Percentiles rank a stretch among this genome's conserved stretches.
Evolutionary conservation across 371 early-diverging fungal genomes (phyloP).

Genomic region (Saksenaea oblongispora): DNA sequence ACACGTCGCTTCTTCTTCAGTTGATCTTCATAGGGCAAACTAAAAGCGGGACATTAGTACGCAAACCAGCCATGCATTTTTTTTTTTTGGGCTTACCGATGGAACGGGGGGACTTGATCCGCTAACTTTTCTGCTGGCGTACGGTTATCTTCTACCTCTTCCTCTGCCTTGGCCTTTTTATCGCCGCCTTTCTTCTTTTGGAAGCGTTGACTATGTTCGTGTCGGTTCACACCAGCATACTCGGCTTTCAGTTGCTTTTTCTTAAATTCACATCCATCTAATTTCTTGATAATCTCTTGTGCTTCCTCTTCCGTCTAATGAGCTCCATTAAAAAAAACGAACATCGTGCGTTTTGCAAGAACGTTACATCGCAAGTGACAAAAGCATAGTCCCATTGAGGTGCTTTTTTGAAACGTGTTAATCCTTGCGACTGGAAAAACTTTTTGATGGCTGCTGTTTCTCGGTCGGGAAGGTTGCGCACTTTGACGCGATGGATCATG

Average conservation of each 20-base stretch:
- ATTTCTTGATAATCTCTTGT: conserved; percentile 27
- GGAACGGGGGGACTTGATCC: conserved; percentile 76
- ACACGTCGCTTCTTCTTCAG: conserved; percentile 35
- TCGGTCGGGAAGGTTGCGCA: conserved; percentile 30
- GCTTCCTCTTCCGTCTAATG: conserved; percentile 50
- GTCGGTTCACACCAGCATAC: conserved; percentile 20
- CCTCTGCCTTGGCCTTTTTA: conserved; percentile 3
- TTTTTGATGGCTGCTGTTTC: conserved; percentile 28
- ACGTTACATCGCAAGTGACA: conserved; percentile 41
- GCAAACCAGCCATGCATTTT: no score
- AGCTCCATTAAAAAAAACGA: not conserved
- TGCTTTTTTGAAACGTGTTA: conserved; percentile 43
- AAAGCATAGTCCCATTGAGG: conserved; percentile 46
- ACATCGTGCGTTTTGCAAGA: not conserved
- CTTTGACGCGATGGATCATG: conserved; percentile 32
- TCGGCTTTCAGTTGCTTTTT: conserved; percentile 37
- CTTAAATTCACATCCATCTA: conserved; percentile 41
- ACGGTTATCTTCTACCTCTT: conserved; percentile 7
- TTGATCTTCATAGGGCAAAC: conserved; percentile 42
- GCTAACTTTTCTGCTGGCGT: conserved; percentile 64
- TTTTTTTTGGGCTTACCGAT: conserved; percentile 44
- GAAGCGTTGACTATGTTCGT: conserved; percentile 31
- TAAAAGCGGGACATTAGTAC: no score
- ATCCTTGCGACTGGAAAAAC: conserved; percentile 26
- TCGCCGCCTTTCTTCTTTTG: conserved; percentile 16